Conservation (phyloP, 441 rosid genomes). For the Pelargonium citronellum region DNA sequence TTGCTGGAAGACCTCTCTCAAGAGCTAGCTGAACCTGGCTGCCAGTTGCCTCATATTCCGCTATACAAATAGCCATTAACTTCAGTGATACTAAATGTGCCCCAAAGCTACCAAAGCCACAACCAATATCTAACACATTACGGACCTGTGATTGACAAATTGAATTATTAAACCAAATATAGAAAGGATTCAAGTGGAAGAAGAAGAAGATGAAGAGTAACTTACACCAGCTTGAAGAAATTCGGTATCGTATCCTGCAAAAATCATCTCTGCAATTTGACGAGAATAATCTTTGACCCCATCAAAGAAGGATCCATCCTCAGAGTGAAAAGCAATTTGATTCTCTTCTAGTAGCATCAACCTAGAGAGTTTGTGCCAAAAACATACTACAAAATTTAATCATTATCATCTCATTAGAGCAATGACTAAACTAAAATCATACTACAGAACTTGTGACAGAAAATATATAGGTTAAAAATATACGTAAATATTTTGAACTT, state of each 20-base stretch:
- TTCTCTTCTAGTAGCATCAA: conserved; percentile 94
- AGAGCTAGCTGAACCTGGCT: conserved; percentile 95
- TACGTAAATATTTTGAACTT: background rate
- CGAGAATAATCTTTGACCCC: conserved; percentile 92
- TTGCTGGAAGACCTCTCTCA: conserved; percentile 97
- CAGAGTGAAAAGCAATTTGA: conserved; percentile 89
- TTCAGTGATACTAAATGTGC: conserved; percentile 77
- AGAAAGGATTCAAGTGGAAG: conserved; percentile 14
- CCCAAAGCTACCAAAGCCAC: conserved; percentile 97
- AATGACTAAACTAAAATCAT: too few species aligned
- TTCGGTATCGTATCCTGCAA: conserved; percentile 81
- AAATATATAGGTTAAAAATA: too few species aligned
- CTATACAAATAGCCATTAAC: conserved; percentile 78
- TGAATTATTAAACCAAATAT: background rate
- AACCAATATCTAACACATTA: conserved; percentile 78
- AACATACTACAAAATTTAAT: conserved; percentile 1
- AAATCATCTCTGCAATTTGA: conserved; percentile 93
- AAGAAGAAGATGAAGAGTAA: too few species aligned
- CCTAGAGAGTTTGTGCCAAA: conserved; percentile 30
- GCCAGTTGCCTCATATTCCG: conserved; percentile 84
- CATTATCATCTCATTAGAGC: conserved; percentile 3
- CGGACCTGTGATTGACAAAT: conserved; percentile 47
- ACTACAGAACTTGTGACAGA: too few species aligned
- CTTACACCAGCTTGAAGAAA: conserved; percentile 92
- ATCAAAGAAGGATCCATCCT: conserved; percentile 71